Conservation (phyloP, 2,329 filamentous ascomycete genomes). For the Gaeumannomyces tritici region DNA sequence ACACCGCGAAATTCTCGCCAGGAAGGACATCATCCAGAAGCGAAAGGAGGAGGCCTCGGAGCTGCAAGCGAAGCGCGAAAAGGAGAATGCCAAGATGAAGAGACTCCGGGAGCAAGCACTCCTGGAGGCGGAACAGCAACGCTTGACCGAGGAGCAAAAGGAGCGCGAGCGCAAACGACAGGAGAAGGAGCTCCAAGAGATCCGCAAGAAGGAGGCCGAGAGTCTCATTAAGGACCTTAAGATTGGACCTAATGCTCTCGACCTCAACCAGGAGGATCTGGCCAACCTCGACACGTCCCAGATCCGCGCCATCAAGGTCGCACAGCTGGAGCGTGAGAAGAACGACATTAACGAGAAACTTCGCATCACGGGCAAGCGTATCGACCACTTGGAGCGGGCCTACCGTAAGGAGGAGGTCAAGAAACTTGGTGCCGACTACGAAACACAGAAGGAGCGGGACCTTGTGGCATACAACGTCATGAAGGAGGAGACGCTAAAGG, state of each 20-base stretch:
- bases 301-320: conserved; percentile 88
- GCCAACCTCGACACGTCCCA: conserved; percentile 82
- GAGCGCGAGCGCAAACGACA: conserved; percentile 81
- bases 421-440: conserved; percentile 80
- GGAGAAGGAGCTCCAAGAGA: conserved; percentile 79
- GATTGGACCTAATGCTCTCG: conserved; percentile 65
- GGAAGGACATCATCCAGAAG: conserved; percentile 88
- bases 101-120: conserved; percentile 78
- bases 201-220: conserved; percentile 88
- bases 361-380: conserved; percentile 84
- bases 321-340: conserved; percentile 96
- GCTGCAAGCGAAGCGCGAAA: conserved; percentile 77
- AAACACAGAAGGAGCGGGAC: conserved; percentile 70
- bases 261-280: conserved; percentile 72
- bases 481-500: conserved; percentile 68
- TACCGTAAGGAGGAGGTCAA: conserved; percentile 94
- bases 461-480: conserved; percentile 68
- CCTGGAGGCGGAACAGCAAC: conserved; percentile 80
- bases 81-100: conserved; percentile 85
- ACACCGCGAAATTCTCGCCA: conserved; percentile 72
- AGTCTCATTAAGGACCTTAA: conserved; percentile 88
- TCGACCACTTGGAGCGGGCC: conserved; percentile 94
- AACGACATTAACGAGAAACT: conserved; percentile 88
- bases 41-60: conserved; percentile 94
- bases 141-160: conserved; percentile 84